Evolutionary conservation across 2,329 filamentous ascomycete genomes (phyloP).

Genomic region (Paraphaeosphaeria minitans): DNA sequence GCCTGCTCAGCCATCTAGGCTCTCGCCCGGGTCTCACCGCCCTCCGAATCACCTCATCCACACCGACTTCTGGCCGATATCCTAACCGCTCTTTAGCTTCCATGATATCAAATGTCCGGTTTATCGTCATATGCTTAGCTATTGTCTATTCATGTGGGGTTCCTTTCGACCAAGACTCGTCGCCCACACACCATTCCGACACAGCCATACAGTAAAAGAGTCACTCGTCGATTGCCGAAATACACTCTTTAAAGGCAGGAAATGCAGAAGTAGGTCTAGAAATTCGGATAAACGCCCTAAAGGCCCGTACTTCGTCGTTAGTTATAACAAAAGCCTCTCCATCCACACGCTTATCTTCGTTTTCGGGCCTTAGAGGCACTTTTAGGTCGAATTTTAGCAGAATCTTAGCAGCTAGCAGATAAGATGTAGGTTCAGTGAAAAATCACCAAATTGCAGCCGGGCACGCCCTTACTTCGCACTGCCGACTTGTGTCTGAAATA

Average conservation of each 20-base stretch:
- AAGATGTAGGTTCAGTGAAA: too few species aligned
- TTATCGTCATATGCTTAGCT: not conserved
- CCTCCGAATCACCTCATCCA: not conserved
- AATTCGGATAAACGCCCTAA: not conserved
- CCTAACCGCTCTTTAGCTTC: not conserved
- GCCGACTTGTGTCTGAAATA: too few species aligned
- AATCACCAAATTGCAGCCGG: too few species aligned
- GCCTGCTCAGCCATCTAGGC: not conserved
- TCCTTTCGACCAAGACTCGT: not conserved
- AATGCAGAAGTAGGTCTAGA: not conserved
- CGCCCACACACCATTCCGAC: not conserved
- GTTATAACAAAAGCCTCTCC: not conserved
- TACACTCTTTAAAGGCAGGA: not conserved
- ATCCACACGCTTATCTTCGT: too few species aligned
- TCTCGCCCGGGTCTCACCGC: not conserved
- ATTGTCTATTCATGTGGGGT: not conserved
- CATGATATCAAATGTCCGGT: too few species aligned
- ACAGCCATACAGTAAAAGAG: not conserved
- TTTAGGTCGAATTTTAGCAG: too few species aligned
- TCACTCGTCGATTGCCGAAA: not conserved
- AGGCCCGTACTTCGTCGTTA: not conserved
- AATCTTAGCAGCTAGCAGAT: too few species aligned
- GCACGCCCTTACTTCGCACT: too few species aligned
- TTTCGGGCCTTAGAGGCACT: too few species aligned
- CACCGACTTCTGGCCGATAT: not conserved